These are phyloP conservation scores for Chlorella variabilis DNA, from an alignment of 163 green algal species.

Conservation along the genomic window DNA sequence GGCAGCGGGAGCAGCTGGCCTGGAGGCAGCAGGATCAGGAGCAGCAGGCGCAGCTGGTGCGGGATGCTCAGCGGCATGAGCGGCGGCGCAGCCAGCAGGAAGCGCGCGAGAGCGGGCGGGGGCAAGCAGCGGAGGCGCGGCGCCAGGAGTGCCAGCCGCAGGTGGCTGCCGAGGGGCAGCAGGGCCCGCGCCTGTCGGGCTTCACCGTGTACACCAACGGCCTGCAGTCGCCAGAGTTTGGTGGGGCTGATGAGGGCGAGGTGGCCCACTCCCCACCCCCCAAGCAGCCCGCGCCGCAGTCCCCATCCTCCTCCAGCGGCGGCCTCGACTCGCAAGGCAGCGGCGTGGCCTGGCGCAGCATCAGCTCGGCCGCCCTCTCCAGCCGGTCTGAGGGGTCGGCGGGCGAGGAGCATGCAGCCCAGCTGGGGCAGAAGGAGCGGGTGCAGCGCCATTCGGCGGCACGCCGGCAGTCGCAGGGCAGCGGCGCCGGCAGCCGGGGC, in stretches of 20 bases:
- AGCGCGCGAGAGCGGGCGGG: background rate
- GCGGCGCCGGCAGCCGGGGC: background rate
- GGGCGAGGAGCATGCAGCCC: background rate
- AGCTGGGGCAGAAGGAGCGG: background rate
- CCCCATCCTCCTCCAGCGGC: background rate
- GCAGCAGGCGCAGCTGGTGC: background rate
- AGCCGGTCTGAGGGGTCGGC: conserved; percentile 1
- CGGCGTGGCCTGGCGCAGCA: conserved; percentile 35
- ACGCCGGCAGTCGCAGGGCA: background rate
- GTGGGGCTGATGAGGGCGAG: background rate
- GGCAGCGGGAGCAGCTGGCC: background rate
- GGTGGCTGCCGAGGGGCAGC: conserved; percentile 2
- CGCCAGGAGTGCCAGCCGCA: background rate
- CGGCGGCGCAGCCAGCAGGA: background rate
- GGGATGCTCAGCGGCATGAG: background rate
- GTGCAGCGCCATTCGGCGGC: background rate
- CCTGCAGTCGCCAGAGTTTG: background rate
- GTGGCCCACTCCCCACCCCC: background rate
- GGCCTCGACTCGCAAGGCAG: conserved; percentile 26
- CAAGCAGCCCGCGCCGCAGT: background rate
- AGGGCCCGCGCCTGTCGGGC: conserved; percentile 32
- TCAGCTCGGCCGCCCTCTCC: conserved; percentile 28
- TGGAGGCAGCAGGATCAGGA: background rate
- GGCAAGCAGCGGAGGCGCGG: background rate
- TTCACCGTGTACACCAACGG: conserved; percentile 55